Conservation (phyloP, 2,329 filamentous ascomycete species). For the Fusarium heterosporum region DNA sequence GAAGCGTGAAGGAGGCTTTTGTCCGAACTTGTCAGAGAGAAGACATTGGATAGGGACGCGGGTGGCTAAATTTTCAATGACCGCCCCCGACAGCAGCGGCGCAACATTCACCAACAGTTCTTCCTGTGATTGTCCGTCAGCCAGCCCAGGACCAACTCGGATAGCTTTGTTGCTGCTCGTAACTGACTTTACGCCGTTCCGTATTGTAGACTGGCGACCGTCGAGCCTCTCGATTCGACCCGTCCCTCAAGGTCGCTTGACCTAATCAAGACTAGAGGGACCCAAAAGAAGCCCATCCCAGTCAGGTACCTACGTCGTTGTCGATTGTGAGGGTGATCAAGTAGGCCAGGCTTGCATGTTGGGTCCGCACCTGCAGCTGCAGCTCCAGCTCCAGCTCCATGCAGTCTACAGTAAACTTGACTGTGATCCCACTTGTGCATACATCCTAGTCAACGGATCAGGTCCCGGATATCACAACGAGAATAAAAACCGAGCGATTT, state of each 20-base stretch:
- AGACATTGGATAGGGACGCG: background rate
- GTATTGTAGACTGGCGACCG: conserved; percentile 3
- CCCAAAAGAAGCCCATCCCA: conserved; percentile 6
- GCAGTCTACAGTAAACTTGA: conserved; percentile 20
- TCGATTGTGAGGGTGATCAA: conserved; percentile 34
- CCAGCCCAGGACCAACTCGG: conserved; percentile 21
- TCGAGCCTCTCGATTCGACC: conserved; percentile 41
- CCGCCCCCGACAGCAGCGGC: background rate
- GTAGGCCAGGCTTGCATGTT: conserved; percentile 8
- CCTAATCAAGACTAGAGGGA: conserved; percentile 32
- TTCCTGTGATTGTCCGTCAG: conserved; percentile 4
- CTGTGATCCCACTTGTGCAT: conserved; percentile 18
- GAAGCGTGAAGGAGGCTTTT: conserved; percentile 14
- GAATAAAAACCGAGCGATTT: conserved; percentile 34
- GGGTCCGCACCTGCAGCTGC: conserved; percentile 1
- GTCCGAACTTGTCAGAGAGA: conserved; percentile 2
- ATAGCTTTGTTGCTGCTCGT: conserved; percentile 21
- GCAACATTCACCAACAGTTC: conserved; percentile 21
- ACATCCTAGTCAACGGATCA: conserved; percentile 25
- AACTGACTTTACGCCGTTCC: conserved; percentile 27
- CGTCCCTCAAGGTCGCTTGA: conserved; percentile 26
- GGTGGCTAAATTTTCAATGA: conserved; percentile 8
- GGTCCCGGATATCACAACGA: conserved; percentile 19
- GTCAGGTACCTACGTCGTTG: conserved; percentile 20
- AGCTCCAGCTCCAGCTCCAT: background rate